Evolutionary conservation across 257 asterid genomes (phyloP), one percentile per base, ranked within the genome.

Genomic region (Solanum pennellii): DNA sequence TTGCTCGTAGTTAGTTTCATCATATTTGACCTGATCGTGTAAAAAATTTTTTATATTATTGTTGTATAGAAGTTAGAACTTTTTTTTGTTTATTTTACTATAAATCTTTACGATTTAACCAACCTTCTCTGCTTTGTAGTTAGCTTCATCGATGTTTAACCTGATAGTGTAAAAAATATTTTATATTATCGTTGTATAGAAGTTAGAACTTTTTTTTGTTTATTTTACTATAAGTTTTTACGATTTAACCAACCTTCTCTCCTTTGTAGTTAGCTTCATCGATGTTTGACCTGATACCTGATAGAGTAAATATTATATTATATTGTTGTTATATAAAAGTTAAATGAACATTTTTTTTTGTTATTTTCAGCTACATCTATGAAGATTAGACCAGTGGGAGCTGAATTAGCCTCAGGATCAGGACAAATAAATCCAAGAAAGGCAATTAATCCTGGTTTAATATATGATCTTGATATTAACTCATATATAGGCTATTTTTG

Each of bases 401-500:
- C 88, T 7, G 93, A 89, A 80, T 77, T 94, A 25, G 93, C 95
- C 56, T 88, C 93, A 0, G 98, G 98, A 9, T 90, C 98, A 37
- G 98, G 98, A 10, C 88, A 87, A 31, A 88, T 95, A 18, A 87
- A 92, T 89, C 98, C 97, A 3, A 87, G 10, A 41, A 82, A 83
- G 47, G 98, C 98, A 84, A 12, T 94, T 44, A 82, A 93, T 83
- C 98, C 98, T 1, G 98, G 98, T 31, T 91, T 95, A 12, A 56
- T 95, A 14, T 95, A 94, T 25, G 96, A 94, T 86, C 85, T 92
- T 3, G 87, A 91, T 66, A 45, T 62, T 2, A 45, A 85, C 25
- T 88, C 93, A 42, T 95, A 95, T 88, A n/a, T 92, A 6, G 89
- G 93, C 39, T 92, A 90, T 59, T 94, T 95, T 42, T 95, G 98